Evolutionary conservation across 768 basidiomycete species (phyloP).

Genomic region (Kwoniella botswanensis): DNA sequence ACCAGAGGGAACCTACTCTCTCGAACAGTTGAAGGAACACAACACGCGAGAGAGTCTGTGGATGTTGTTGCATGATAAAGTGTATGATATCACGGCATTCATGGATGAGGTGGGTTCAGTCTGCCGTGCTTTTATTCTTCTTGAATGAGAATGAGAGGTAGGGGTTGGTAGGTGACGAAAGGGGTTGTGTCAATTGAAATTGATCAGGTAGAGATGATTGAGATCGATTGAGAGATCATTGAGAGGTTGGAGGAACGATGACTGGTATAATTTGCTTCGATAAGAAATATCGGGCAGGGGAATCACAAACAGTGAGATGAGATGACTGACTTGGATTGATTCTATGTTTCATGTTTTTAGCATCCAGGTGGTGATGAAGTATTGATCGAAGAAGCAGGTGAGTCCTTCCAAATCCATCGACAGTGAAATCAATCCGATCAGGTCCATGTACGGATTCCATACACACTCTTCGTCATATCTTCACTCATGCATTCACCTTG

Average conservation of each 20-base stretch:
- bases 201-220: not conserved
- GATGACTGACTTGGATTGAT: slow-evolving; percentile 2
- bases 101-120: slow-evolving; percentile 78
- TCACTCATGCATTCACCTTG: slow-evolving; percentile 21
- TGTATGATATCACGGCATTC: slow-evolving; percentile 93
- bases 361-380: slow-evolving; percentile 99
- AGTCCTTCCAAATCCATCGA: slow-evolving; percentile 20
- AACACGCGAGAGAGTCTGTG: slow-evolving; percentile 75
- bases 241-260: too few relatives aligned
- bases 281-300: too few relatives aligned
- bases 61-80: slow-evolving; percentile 83
- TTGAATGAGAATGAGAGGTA: too few relatives aligned
- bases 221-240: too few relatives aligned
- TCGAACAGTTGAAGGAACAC: slow-evolving; percentile 78
- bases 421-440: slow-evolving; percentile 22
- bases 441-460: not conserved
- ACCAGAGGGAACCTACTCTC: slow-evolving; percentile 50
- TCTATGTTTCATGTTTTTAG: slow-evolving; percentile 59
- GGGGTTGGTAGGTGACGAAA: not conserved
- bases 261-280: too few relatives aligned
- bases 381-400: slow-evolving; percentile 80
- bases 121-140: not conserved
- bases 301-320: too few relatives aligned
- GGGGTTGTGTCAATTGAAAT: not conserved
- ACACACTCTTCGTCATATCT: not conserved